These are phyloP conservation scores for Schrenkiella parvula DNA, from an alignment of 345 rosid genomes.

Conservation along the genomic window DNA sequence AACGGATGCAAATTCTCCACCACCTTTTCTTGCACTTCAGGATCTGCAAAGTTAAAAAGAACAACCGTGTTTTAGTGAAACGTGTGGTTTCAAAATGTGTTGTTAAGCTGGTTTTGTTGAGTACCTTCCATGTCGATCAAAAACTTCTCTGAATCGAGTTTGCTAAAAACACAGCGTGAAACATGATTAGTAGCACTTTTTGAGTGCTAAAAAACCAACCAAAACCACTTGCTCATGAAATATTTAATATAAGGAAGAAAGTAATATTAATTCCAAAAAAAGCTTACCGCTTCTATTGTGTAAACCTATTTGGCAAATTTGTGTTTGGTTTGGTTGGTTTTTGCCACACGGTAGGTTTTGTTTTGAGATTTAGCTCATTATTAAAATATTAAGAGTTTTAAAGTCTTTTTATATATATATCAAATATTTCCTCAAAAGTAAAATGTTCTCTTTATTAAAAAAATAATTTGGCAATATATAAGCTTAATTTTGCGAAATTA, in stretches of 20 bases:
- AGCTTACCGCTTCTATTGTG: background rate
- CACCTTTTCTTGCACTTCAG: background rate
- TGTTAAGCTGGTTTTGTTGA: background rate
- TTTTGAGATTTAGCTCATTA: background rate
- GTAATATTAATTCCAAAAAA: background rate
- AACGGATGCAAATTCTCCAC: conserved; percentile 17
- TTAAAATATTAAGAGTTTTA: background rate
- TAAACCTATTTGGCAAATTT: background rate
- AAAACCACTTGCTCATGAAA: background rate
- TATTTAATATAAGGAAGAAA: background rate
- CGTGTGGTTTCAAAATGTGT: background rate
- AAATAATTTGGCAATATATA: too few species aligned
- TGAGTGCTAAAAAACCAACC: too few species aligned
- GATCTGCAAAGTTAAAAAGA: conserved; percentile 1
- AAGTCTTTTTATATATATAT: background rate
- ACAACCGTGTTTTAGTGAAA: background rate
- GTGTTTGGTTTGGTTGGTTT: background rate
- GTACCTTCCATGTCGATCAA: conserved; percentile 21
- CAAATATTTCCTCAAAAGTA: too few species aligned
- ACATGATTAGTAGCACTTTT: conserved; percentile 15
- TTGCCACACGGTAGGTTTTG: background rate
- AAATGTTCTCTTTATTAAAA: too few species aligned
- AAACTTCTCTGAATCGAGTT: background rate
- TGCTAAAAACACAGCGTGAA: background rate
- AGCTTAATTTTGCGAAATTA: background rate